Evolutionary conservation across 2,329 filamentous ascomycete species (phyloP).

Genomic region (Xylariaceae sp.): DNA sequence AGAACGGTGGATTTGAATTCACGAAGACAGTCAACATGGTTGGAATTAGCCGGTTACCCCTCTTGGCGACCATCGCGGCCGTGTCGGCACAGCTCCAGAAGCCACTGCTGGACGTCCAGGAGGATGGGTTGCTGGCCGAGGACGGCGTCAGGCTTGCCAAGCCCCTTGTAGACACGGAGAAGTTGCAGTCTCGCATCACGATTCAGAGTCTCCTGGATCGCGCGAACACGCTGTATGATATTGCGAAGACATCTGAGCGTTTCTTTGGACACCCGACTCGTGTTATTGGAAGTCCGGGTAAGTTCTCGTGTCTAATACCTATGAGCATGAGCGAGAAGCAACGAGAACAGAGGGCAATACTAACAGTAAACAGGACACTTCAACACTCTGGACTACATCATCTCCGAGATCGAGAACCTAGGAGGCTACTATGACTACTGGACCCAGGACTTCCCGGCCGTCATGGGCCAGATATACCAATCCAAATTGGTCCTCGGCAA

Average conservation of each 20-base stretch:
- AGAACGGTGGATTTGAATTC: background rate
- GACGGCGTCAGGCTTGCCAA: conserved; percentile 17
- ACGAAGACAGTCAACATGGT: conserved; percentile 13
- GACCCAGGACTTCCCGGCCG: conserved; percentile 60
- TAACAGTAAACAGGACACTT: conserved; percentile 47
- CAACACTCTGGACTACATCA: conserved; percentile 61
- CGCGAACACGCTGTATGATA: conserved; percentile 56
- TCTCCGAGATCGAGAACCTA: conserved; percentile 47
- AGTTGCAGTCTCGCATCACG: conserved; percentile 53
- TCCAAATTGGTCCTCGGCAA: conserved; percentile 53
- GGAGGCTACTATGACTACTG: conserved; percentile 57
- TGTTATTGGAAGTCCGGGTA: conserved; percentile 63
- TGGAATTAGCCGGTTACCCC: conserved; percentile 12
- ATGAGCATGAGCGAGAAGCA: background rate
- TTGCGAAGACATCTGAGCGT: conserved; percentile 53
- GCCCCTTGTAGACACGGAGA: conserved; percentile 48
- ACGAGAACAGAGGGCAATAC: background rate
- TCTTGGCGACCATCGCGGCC: conserved; percentile 15
- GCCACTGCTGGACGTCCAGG: conserved; percentile 22
- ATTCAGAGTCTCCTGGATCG: conserved; percentile 52
- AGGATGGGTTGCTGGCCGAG: conserved; percentile 8
- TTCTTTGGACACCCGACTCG: conserved; percentile 65
- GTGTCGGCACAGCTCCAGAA: conserved; percentile 24
- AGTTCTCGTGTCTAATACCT: conserved; percentile 1
- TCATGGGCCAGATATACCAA: conserved; percentile 55